Conservation (phyloP, 805 yeast genomes). For the Yamadazyma sp. region DNA sequence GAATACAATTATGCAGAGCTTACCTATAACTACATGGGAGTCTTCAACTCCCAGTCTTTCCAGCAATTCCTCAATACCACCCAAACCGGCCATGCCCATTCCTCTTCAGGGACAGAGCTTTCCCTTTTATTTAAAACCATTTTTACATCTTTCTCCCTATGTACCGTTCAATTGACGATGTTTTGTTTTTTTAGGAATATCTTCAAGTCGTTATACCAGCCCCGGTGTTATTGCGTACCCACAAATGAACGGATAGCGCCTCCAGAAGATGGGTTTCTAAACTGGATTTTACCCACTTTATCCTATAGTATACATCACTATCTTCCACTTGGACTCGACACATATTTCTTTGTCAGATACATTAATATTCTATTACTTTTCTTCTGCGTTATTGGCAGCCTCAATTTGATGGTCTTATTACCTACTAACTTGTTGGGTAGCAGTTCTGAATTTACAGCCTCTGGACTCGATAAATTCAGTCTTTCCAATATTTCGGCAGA, state of each 20-base stretch:
- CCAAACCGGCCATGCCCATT: conserved; percentile 59
- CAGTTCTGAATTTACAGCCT: conserved; percentile 24
- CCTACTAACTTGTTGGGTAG: conserved; percentile 60
- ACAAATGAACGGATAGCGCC: conserved; percentile 36
- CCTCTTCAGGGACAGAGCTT: conserved; percentile 57
- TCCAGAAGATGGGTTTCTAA: conserved; percentile 44
- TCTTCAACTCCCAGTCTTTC: conserved; percentile 29
- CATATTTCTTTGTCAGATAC: conserved; percentile 70
- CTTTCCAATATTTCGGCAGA: conserved; percentile 64
- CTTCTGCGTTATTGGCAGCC: conserved; percentile 50
- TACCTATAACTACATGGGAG: conserved; percentile 27
- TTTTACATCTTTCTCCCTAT: conserved; percentile 51
- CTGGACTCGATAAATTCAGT: conserved; percentile 67
- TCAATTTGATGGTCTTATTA: conserved; percentile 58
- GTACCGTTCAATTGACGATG: conserved; percentile 49
- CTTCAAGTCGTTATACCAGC: conserved; percentile 51
- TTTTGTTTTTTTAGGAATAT: conserved; percentile 38
- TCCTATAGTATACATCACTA: conserved; percentile 43
- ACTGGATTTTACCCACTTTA: conserved; percentile 55
- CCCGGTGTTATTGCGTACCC: conserved; percentile 48
- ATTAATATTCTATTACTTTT: conserved; percentile 50
- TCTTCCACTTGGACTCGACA: conserved; percentile 62
- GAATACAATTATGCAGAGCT: conserved; percentile 25
- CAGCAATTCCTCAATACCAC: conserved; percentile 49
- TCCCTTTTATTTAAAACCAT: conserved; percentile 57